Conservation (phyloP, 2,329 filamentous ascomycete species). For the Ceratocystiopsis sp. region DNA sequence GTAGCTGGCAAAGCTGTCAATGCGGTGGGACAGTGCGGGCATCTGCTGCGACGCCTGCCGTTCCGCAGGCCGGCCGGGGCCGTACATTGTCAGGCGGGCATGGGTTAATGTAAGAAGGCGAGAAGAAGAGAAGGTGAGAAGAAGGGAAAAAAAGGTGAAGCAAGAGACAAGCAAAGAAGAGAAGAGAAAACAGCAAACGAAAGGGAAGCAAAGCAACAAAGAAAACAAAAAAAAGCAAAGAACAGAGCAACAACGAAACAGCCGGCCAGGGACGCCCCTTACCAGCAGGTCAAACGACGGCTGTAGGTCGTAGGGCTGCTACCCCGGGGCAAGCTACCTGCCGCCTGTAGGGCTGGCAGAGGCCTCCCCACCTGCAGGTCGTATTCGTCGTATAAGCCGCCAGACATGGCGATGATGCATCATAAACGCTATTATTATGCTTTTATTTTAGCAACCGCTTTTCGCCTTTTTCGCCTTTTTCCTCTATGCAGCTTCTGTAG, state of each 20-base stretch:
- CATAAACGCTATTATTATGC: background rate
- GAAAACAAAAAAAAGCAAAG: background rate
- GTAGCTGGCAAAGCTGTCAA: constrained; percentile 16
- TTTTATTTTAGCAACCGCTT: background rate
- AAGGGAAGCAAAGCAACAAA: background rate
- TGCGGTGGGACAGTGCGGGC: constrained; percentile 5
- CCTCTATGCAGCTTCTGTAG: constrained; percentile 3
- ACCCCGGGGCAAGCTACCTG: too few relatives aligned
- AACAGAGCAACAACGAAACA: background rate
- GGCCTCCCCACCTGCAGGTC: too few relatives aligned
- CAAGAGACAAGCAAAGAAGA: background rate
- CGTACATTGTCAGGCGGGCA: background rate
- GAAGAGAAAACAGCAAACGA: background rate
- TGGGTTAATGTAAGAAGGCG: background rate
- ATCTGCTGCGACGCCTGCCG: too few relatives aligned
- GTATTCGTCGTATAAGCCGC: too few relatives aligned
- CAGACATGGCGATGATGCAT: background rate
- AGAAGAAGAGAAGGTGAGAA: too few relatives aligned
- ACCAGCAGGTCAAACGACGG: background rate
- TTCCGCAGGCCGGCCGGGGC: background rate
- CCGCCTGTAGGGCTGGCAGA: too few relatives aligned
- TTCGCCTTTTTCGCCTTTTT: background rate
- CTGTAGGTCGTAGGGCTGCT: too few relatives aligned
- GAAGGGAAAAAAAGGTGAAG: background rate
- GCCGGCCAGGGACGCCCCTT: too few relatives aligned